Base-by-base conservation (phyloP, 495 filamentous ascomycete genomes). In the Lophiotrema nucula region DNA sequence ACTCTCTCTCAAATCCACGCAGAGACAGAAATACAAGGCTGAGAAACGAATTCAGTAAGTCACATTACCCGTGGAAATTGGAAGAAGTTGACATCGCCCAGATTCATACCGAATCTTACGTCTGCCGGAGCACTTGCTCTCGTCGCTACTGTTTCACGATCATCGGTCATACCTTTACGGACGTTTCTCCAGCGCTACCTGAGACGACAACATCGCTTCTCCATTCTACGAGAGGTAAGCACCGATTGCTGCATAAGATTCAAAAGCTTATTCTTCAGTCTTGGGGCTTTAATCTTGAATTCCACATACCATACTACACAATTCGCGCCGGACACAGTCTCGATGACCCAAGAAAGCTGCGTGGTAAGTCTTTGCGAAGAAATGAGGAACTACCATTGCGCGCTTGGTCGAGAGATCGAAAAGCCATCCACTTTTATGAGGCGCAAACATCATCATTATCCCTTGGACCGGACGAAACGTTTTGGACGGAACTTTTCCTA, bases 231-330 rank as follows among this genome's bases (percentile, higher is more conserved):
- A n/a, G n/a, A n/a, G n/a, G n/a, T n/a, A n/a, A n/a, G n/a, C n/a
- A n/a, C n/a, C n/a, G n/a, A n/a, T n/a, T n/a, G n/a, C n/a, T n/a
- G n/a, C n/a, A n/a, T n/a, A n/a, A n/a, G n/a, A n/a, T n/a, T n/a
- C n/a, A 10, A 37, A 8, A 10, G 31, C n/a, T 37, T n/a, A 8
- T 37, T 37, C n/a, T 10, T 37, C 8, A 57, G 53, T 22, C 43
- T 4, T 47, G 53, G 53, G 42, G 42, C 2, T 57, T 23, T 28
- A 38, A 48, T 27, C 45, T 57, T 4, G 53, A 57, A 42, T 57
- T 57, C 25, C 53, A 57, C 23, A 12, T 57, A 8, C 53, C 53
- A 10, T 57, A 57, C 24, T 42, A 48, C 31, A 44, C 53, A 1
- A 22, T 57, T 2, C 53, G 53, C 18, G 5, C 3, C 15, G 31